phyloP scores from a whole-genome alignment of 1,284 basidiomycete species.

The Ustilago shanxiensis region DNA sequence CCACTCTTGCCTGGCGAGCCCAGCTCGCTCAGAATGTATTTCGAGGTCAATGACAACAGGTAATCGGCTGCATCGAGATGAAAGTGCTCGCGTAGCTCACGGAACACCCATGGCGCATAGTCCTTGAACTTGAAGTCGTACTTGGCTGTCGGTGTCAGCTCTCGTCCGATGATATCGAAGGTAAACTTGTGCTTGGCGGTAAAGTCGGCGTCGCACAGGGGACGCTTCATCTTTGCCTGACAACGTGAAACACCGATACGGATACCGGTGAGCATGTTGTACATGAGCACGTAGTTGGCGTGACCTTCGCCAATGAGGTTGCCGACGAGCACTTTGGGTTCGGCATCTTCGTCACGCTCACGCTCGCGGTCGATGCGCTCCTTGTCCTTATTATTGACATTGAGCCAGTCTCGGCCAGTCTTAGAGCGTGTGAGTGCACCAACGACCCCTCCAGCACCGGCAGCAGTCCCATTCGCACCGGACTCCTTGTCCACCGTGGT shows the following conservation, averaged over 20 bases:
- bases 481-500: constrained; percentile 20
- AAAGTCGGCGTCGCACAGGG: constrained; percentile 88
- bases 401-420: constrained; percentile 43
- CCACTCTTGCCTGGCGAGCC: constrained; percentile 99
- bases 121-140: constrained; percentile 99
- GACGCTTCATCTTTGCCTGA: constrained; percentile 91
- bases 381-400: constrained; percentile 29
- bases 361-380: constrained; percentile 34
- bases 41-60: constrained; percentile 91
- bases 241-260: constrained; percentile 94
- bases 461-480: not conserved
- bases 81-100: constrained; percentile 92
- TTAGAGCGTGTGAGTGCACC: constrained; percentile 45
- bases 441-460: constrained; percentile 26
- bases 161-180: constrained; percentile 97
- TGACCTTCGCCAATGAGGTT: constrained; percentile 97
- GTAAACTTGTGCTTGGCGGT: constrained; percentile 92
- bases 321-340: constrained; percentile 79
- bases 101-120: constrained; percentile 98
- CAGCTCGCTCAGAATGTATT: constrained; percentile 97
- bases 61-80: constrained; percentile 97
- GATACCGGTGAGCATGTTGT: constrained; percentile 99
- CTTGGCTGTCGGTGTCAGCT: constrained; percentile 93
- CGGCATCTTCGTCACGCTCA: constrained; percentile 47
- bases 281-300: constrained; percentile 98